These are phyloP conservation scores for Ophiocordyceps sinensis DNA, from an alignment of 2,329 filamentous ascomycete genomes.

Conservation along the genomic window DNA sequence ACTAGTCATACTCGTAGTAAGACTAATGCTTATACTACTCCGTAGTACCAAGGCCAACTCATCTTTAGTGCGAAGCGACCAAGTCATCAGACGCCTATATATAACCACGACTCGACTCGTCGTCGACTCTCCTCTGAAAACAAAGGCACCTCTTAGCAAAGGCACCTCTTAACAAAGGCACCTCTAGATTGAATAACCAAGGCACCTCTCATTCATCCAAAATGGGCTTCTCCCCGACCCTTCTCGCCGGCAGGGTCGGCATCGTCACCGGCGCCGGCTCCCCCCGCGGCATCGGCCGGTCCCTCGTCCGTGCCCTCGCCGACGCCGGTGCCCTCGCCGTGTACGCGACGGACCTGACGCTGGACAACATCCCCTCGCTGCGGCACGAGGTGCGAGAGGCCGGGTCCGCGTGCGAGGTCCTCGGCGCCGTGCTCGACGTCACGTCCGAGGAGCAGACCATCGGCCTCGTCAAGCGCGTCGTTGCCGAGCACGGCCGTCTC, in stretches of 20 bases:
- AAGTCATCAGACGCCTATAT: too few species aligned
- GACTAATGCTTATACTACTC: too few species aligned
- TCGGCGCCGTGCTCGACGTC: background rate
- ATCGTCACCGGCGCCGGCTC: slow-evolving; percentile 14
- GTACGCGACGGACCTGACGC: slow-evolving; percentile 6
- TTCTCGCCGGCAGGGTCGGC: slow-evolving; percentile 8
- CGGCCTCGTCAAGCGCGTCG: background rate
- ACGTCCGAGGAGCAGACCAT: background rate
- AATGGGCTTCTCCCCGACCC: slow-evolving; percentile 1
- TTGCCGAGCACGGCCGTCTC: slow-evolving; percentile 2
- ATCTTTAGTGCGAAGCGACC: too few species aligned
- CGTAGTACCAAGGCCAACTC: too few species aligned
- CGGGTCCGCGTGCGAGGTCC: background rate
- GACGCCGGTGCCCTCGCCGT: slow-evolving; percentile 6
- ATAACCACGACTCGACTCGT: too few species aligned
- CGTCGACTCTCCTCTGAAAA: too few species aligned
- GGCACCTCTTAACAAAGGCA: too few species aligned
- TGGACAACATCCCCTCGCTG: slow-evolving; percentile 1
- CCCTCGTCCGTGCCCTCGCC: slow-evolving; percentile 8
- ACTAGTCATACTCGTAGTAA: too few species aligned
- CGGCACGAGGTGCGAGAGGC: background rate
- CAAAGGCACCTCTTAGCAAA: too few species aligned
- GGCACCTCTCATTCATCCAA: too few species aligned
- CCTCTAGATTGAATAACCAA: too few species aligned
- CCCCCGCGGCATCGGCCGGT: slow-evolving; percentile 11